Conservation (phyloP, 2,329 filamentous ascomycete species). For the Ilyonectria mors-panacis region DNA sequence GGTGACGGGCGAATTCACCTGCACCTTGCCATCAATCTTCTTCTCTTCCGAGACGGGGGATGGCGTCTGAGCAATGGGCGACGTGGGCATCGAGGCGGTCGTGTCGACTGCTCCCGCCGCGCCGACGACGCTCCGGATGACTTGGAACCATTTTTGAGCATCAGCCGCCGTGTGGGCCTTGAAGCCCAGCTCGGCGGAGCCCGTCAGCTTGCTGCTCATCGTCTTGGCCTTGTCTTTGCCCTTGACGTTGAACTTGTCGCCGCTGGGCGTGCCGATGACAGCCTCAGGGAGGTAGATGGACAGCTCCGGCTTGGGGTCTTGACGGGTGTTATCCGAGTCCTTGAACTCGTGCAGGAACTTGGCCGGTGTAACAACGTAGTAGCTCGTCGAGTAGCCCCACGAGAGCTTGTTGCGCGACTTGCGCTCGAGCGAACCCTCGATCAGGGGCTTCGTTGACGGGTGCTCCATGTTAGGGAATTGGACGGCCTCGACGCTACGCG, state of each 20-base stretch:
- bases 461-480: conserved; percentile 93
- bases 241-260: conserved; percentile 93
- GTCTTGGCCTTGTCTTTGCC: conserved; percentile 92
- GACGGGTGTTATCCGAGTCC: conserved; percentile 81
- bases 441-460: conserved; percentile 81
- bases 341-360: conserved; percentile 98
- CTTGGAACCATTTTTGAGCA: conserved; percentile 86
- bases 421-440: conserved; percentile 90
- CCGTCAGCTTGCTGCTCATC: conserved; percentile 84
- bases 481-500: conserved; percentile 81
- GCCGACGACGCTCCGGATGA: conserved; percentile 76
- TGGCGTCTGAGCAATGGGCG: conserved; percentile 41
- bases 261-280: conserved; percentile 78
- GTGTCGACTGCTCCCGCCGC: conserved; percentile 57
- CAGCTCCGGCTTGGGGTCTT: conserved; percentile 86
- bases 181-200: conserved; percentile 85
- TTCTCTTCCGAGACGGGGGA: conserved; percentile 18
- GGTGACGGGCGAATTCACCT: conserved; percentile 33
- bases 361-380: conserved; percentile 91
- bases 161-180: conserved; percentile 87
- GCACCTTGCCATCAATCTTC: conserved; percentile 33
- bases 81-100: conserved; percentile 48
- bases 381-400: conserved; percentile 82
- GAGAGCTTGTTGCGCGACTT: conserved; percentile 89
- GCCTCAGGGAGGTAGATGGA: conserved; percentile 95